A percentile compares a stretch with the other conserved stretches of the same genome.
Conservation (phyloP, 768 basidiomycete genomes). For the Pulveroboletus frians region DNA sequence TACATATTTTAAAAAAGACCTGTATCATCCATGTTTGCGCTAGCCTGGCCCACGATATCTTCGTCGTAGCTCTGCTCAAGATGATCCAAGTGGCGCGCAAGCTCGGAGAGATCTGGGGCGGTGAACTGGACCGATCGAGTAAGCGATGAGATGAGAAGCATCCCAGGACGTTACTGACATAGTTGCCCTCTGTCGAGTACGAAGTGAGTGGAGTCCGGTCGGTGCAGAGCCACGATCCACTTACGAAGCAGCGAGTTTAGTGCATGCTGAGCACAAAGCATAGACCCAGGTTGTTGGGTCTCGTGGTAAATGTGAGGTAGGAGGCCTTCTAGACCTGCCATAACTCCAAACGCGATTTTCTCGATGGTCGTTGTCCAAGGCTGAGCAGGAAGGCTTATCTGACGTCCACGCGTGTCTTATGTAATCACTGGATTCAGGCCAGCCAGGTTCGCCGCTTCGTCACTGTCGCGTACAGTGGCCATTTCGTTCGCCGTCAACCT, state of each 20-base stretch:
- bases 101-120: slow-evolving; percentile 70
- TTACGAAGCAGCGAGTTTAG: slow-evolving; percentile 74
- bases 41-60: slow-evolving; percentile 38
- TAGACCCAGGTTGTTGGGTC: slow-evolving; percentile 68
- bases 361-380: slow-evolving; percentile 11
- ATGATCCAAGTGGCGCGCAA: slow-evolving; percentile 63
- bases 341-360: slow-evolving; percentile 24
- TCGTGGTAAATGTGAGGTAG: slow-evolving; percentile 68
- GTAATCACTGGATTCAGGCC: slow-evolving; percentile 17
- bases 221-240: slow-evolving; percentile 32
- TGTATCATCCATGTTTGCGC: slow-evolving; percentile 90
- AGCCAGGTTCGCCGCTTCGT: not conserved
- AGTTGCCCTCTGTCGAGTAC: slow-evolving; percentile 38
- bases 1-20: slow-evolving; percentile 35
- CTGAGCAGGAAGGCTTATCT: slow-evolving; percentile 15
- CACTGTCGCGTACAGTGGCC: not conserved
- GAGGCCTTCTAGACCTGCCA: slow-evolving; percentile 58
- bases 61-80: slow-evolving; percentile 60
- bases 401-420: slow-evolving; percentile 31
- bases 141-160: slow-evolving; percentile 1
- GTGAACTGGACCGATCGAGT: slow-evolving; percentile 51
- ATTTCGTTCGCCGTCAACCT: not conserved
- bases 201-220: slow-evolving; percentile 34
- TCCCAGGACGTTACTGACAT: slow-evolving; percentile 35
- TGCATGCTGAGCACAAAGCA: slow-evolving; percentile 86